These are phyloP conservation scores for Citrus trifoliata DNA, from an alignment of 345 rosid species.

Conservation along the genomic window DNA sequence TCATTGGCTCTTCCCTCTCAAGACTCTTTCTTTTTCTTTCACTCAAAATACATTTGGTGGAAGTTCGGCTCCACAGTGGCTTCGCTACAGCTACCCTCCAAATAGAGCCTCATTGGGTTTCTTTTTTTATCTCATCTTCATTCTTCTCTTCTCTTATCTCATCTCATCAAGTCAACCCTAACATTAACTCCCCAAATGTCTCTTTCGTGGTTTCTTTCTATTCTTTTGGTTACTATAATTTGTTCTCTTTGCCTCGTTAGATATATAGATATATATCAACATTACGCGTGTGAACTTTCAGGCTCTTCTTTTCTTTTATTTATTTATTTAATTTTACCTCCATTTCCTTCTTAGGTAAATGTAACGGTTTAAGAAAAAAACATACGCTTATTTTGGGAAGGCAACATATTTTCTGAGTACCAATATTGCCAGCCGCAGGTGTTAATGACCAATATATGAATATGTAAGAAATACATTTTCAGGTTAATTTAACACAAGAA, in stretches of 20 bases:
- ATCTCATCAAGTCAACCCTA: constrained; percentile 29
- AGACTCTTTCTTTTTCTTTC: constrained; percentile 26
- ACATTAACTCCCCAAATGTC: constrained; percentile 21
- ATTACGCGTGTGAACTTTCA: background rate
- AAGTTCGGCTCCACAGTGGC: constrained; percentile 32
- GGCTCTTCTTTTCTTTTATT: too few species aligned
- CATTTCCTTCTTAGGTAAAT: background rate
- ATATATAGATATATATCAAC: background rate
- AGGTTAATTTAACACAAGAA: background rate
- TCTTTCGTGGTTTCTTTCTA: constrained; percentile 18
- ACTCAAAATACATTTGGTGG: constrained; percentile 18
- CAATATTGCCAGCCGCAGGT: too few species aligned
- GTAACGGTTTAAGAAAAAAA: background rate
- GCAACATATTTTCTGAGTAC: too few species aligned
- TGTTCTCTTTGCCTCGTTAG: background rate
- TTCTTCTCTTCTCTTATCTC: constrained; percentile 14
- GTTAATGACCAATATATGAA: too few species aligned
- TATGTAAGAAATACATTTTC: too few species aligned
- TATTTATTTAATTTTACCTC: too few species aligned
- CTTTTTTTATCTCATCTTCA: background rate
- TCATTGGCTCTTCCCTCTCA: constrained; percentile 26
- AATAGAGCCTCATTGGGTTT: background rate
- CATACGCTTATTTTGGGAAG: background rate
- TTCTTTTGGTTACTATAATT: background rate
- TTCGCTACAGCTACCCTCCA: background rate